phyloP scores from a whole-genome alignment of 2,329 filamentous ascomycete species.

The Proliferodiscus dingleyae region DNA sequence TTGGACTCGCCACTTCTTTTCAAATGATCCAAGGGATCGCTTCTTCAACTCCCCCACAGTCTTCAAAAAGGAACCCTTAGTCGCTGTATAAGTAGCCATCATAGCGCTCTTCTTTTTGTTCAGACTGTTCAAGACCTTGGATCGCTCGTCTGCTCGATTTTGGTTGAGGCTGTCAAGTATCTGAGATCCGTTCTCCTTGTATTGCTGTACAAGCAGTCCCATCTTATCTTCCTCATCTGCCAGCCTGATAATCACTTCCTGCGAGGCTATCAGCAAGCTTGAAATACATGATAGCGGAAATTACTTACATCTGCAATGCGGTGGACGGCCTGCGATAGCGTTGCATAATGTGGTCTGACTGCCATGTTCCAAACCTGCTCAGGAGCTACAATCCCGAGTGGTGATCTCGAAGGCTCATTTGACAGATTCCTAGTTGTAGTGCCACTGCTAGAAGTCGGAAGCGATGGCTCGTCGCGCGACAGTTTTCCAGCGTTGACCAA shows the following conservation, averaged over 20 bases:
- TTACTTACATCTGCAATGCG: slow-evolving; percentile 29
- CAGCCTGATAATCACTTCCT: slow-evolving; percentile 30
- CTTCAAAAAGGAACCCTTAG: slow-evolving; percentile 14
- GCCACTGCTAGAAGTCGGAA: slow-evolving; percentile 16
- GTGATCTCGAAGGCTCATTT: slow-evolving; percentile 13
- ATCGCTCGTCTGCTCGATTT: slow-evolving; percentile 17
- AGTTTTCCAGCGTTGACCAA: slow-evolving; percentile 12
- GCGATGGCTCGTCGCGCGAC: slow-evolving; percentile 1
- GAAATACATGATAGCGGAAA: background rate
- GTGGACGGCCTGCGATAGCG: slow-evolving; percentile 23
- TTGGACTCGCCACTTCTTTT: slow-evolving; percentile 23
- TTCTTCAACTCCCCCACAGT: slow-evolving; percentile 15
- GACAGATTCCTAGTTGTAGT: slow-evolving; percentile 9
- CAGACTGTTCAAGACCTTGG: slow-evolving; percentile 12
- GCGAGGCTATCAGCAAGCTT: slow-evolving; percentile 15
- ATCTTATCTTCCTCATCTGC: slow-evolving; percentile 27
- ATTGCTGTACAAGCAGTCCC: slow-evolving; percentile 25
- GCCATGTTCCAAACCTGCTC: slow-evolving; percentile 25
- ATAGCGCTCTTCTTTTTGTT: slow-evolving; percentile 20
- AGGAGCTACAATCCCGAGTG: slow-evolving; percentile 9
- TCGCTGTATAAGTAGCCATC: slow-evolving; percentile 15
- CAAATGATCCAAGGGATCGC: slow-evolving; percentile 11
- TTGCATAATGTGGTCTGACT: slow-evolving; percentile 27
- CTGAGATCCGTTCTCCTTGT: slow-evolving; percentile 25
- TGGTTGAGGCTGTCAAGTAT: slow-evolving; percentile 19